Percentiles rank a stretch among this genome's conserved stretches.
Evolutionary conservation across 1,284 basidiomycete genomes (phyloP).

Genomic region (Pseudomicrostroma phylloplanum): DNA sequence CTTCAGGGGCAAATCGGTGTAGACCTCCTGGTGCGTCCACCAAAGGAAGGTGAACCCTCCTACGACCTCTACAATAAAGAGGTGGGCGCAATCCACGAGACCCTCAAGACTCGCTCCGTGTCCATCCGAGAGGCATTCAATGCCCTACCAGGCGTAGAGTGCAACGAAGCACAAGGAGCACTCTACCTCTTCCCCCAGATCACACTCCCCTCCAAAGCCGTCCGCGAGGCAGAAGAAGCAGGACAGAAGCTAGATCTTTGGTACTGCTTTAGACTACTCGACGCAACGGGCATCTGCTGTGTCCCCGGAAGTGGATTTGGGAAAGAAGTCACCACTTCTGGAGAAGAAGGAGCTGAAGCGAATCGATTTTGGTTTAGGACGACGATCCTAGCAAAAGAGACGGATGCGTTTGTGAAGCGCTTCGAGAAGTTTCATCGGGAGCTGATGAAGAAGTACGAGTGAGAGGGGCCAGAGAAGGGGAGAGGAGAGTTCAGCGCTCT

Average conservation of each 20-base stretch:
- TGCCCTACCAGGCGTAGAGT: conserved; percentile 32
- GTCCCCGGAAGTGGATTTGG: conserved; percentile 48
- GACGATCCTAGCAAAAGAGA: conserved; percentile 47
- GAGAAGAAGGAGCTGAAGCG: conserved; percentile 2
- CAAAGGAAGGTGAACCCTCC: conserved; percentile 29
- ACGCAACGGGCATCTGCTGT: conserved; percentile 47
- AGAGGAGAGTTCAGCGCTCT: no score
- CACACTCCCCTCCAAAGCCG: conserved; percentile 55
- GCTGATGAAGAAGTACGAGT: conserved; percentile 28
- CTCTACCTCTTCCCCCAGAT: conserved; percentile 79
- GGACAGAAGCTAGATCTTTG: conserved; percentile 45
- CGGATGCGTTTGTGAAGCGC: conserved; percentile 43
- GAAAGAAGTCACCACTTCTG: conserved; percentile 19
- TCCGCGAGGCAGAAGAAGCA: conserved; percentile 27
- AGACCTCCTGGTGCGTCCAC: conserved; percentile 46
- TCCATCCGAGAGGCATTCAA: conserved; percentile 38
- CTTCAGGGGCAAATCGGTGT: conserved; percentile 48
- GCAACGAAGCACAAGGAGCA: conserved; percentile 63
- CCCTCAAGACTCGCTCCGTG: conserved; percentile 30
- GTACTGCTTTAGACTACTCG: conserved; percentile 44
- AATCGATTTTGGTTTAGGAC: conserved; percentile 43
- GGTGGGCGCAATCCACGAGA: conserved; percentile 30
- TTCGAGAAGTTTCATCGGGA: conserved; percentile 42
- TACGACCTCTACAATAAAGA: conserved; percentile 39
- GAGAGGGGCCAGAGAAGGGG: neutral